These are phyloP conservation scores for Saturnispora saitoi DNA, from an alignment of 805 yeast genomes.

Conservation along the genomic window DNA sequence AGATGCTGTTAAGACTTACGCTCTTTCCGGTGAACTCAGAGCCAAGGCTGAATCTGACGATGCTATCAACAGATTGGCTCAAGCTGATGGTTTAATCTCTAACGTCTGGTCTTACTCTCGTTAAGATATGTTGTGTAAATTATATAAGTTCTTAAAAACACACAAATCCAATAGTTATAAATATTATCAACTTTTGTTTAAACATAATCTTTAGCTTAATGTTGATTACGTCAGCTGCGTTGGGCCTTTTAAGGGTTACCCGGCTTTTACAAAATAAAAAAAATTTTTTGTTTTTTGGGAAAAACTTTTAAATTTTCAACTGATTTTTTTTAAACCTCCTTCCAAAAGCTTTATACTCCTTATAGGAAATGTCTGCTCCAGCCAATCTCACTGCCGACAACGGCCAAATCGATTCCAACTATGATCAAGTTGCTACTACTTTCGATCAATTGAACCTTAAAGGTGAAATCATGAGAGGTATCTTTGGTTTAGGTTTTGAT, in stretches of 20 bases:
- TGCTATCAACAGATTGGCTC: constrained; percentile 98
- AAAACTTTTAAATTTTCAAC: background rate
- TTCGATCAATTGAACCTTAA: constrained; percentile 73
- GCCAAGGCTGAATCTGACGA: constrained; percentile 99
- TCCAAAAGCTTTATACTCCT: background rate
- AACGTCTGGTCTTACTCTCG: constrained; percentile 94
- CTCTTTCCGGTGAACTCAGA: constrained; percentile 95
- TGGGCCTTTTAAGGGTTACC: constrained; percentile 4
- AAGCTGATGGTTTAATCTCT: constrained; percentile 95
- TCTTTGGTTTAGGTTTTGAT: constrained; percentile 76
- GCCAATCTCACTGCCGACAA: constrained; percentile 32
- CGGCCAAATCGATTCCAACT: constrained; percentile 70
- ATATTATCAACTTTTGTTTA: background rate
- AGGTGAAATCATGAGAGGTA: constrained; percentile 52
- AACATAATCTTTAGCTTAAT: background rate
- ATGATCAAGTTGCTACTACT: constrained; percentile 40
- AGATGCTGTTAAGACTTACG: constrained; percentile 88
- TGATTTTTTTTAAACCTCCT: background rate
- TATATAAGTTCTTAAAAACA: constrained; percentile 2
- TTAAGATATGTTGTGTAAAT: constrained; percentile 34
- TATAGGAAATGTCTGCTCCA: constrained; percentile 30
- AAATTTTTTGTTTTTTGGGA: background rate
- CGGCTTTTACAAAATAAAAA: constrained; percentile 1
- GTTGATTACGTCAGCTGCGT: background rate
- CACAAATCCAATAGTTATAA: constrained; percentile 1